Base-by-base conservation (phyloP, 805 yeast species). In the Saturnispora diversa region DNA sequence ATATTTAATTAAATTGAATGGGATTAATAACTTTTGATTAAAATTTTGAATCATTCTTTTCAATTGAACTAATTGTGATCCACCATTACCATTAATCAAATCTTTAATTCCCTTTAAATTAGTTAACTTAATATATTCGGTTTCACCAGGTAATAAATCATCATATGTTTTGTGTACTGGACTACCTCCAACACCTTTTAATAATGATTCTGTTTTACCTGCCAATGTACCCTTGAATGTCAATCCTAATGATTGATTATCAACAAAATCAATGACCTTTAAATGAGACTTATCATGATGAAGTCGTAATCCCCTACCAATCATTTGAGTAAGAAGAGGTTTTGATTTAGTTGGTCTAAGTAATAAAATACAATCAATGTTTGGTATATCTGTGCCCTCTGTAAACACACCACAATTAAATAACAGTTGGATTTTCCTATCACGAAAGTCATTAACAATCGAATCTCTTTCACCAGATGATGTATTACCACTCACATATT, bases 381-480 rank as follows among this genome's bases (percentile, higher is more conserved):
- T 78, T 3, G 97, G 97, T 15, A 90, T 78, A 61, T 88, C 97
- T 0, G 97, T 86, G 0, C 97, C 97, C 57, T 88, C 97, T 0
- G 95, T 88, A 50, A 90, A 80, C 5, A 88, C 84, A 13, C 83
- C 85, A 56, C 95, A 92, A 54, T 90, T 90, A 63, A 92, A 71
- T 23, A 88, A 60, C 0, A 90, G 94, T 4, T 80, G 75, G 15
- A 84, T 66, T 12, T 68, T 54, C 0, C 92, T 87, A 0, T 60
- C 50, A 45, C 68, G 70, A 54, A 88, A 90, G 26, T 72, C 78
- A 5, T 63, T 58, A 2, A 87, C 59, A 0, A 76, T 65, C 2
- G 57, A 52, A 12, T 62, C 69, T 30, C 97, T 64, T 30, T 71
- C 76, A 5, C 55, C 53, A 15, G 63, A 59, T 5, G 65, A 65